Evolutionary conservation across 2,329 filamentous ascomycete species (phyloP), one percentile per base, ranked within the genome.

Genomic region (Colletotrichum scovillei): DNA sequence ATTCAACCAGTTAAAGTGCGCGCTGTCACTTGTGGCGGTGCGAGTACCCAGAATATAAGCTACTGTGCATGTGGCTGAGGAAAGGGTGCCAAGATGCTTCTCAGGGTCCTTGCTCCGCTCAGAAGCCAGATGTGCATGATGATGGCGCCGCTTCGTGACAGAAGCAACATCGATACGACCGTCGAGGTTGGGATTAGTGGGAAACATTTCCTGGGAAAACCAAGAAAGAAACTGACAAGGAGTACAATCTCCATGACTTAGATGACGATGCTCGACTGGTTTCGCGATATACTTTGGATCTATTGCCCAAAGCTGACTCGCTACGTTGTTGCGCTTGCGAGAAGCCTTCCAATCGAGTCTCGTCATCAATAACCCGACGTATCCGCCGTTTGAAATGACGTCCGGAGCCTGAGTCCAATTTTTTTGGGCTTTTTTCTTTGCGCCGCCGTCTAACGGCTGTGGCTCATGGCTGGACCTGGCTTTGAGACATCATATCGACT

Each of bases 381-480:
- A 38, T 30, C 32, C 26, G 65, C 55, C 42, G 58, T 46, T 63
- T 72, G 65, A 58, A 26, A 42, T 30, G 59, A 32, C 16, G 55
- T n/a, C 60, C 46, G 49, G 38, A 11, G 35, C 46, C 56, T 32
- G 46, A 49, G 30, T 28, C 63, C 59, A 30, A 56, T 58, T 68
- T 19, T 32, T 4, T 32, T 32, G 12, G 5, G 46, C 19, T 11
- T 35, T 16, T 46, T n/a, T 55, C 53, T 53, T 28, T 24, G 32
- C 57, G 19, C 46, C 28, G 30, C 22, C 42, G 26, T 65, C 58
- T 58, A 73, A 70, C 66, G 67, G 70, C 60, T 56, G 55, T 70
- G 69, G 58, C 66, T 72, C 58, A 64, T 46, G 66, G 70, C 59
- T 72, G 59, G 66, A n/a, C 66, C 53, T 60, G 42, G 42, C 32